These are phyloP conservation scores for Enterocytospora artemiae DNA, from an alignment of 371 early-diverging fungal species.

Conservation along the genomic window DNA sequence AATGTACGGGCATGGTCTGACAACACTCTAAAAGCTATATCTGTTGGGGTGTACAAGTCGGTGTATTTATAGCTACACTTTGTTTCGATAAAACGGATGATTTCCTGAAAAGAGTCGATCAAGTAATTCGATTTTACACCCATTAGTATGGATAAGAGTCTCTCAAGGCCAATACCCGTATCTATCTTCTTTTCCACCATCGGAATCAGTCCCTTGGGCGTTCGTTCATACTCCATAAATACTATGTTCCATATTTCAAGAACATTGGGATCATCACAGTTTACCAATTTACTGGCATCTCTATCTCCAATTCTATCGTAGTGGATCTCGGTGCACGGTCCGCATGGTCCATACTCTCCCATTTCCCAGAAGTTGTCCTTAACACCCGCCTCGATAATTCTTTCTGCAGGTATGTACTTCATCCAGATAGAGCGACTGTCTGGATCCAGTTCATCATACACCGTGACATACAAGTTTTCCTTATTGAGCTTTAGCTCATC, in stretches of 20 bases:
- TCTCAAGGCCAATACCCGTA: constrained; percentile 96
- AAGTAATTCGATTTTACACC: constrained; percentile 91
- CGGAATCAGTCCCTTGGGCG: constrained; percentile 74
- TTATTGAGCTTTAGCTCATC: constrained; percentile 70
- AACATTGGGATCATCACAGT: constrained; percentile 93
- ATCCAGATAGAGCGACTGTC: constrained; percentile 86
- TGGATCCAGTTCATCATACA: constrained; percentile 88
- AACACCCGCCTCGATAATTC: constrained; percentile 72
- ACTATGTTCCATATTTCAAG: constrained; percentile 99
- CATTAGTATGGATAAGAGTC: constrained; percentile 86
- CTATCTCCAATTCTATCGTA: constrained; percentile 87
- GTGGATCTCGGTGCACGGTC: constrained; percentile 97
- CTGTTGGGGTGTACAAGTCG: constrained; percentile 63
- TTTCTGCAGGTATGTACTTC: constrained; percentile 68
- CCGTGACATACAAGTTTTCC: constrained; percentile 86
- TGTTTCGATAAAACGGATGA: constrained; percentile 67
- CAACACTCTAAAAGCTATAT: constrained; percentile 93
- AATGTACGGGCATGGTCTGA: constrained; percentile 96
- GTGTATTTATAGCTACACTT: constrained; percentile 70
- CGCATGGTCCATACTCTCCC: constrained; percentile 99
- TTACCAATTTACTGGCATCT: constrained; percentile 81
- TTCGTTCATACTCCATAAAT: constrained; percentile 97
- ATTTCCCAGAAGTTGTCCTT: constrained; percentile 99
- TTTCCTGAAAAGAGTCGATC: constrained; percentile 60
- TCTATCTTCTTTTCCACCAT: constrained; percentile 93